Base-by-base conservation (phyloP, 495 filamentous ascomycete genomes). In the Glonium stellatum region DNA sequence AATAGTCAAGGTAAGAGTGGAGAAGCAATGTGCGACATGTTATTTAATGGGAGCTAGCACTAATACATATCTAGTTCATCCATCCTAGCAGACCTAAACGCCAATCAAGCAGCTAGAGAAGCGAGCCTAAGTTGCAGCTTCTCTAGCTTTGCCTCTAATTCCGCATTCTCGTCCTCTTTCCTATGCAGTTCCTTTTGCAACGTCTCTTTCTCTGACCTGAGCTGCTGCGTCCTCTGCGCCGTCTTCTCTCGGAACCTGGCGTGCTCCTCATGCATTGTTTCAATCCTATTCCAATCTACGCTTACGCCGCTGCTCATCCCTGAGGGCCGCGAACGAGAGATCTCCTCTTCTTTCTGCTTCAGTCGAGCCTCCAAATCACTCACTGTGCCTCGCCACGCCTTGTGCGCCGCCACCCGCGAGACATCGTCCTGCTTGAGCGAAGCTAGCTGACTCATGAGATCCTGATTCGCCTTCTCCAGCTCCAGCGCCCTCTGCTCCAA, bases 401-500 rank as follows among this genome's bases (percentile, higher is more conserved):
- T 58, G 53, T 67, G 65, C 8, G 65, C 65, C 0, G 65, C 63
- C 48, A 66, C 55, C 18, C 54, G 34, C 11, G 54, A 56, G 31
- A 41, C 31, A 35, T 59, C 47, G 21, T 36, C 57, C 34, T 57
- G 46, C 36, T 58, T 65, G 49, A 66, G 42, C 2, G 49, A 31
- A 52, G 52, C 41, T 21, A 62, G 57, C 42, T 63, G 61, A 11
- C 1, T 25, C 13, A 57, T 35, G 11, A 72, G 58, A 36, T 66
- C 62, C 6, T 50, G 19, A 48, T 72, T 72, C n/a, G 67, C 60
- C 44, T 63, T 56, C 46, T 72, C 70, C 6, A 71, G 58, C 56
- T 72, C 70, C 19, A 72, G 62, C 0, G 61, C 62, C n/a, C 70
- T 56, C 37, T 72, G 69, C 51, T 72, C 69, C 49, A 72, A 56